Base-by-base conservation (phyloP, 2,329 filamentous ascomycete genomes). In the Chalaropsis ovoidea region DNA sequence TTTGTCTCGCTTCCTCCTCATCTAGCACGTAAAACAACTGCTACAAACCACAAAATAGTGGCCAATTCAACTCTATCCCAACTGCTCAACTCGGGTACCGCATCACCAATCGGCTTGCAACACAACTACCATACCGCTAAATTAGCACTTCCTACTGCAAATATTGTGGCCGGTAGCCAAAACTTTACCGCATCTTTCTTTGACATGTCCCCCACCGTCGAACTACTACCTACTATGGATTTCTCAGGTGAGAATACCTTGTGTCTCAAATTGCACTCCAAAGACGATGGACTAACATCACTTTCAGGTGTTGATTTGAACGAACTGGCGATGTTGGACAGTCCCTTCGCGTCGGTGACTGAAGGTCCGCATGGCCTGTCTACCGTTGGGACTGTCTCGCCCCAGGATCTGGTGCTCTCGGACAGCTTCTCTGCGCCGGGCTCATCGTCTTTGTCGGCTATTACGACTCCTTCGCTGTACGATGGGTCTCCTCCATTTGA, bases 391-490 rank as follows among this genome's bases (percentile, higher is more conserved):
- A 96, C 91, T 52, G 83, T 96, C 68, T 96, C 91, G 68, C 91
- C 91, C 22, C 86, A 89, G 75, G 90, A 96, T 72, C 80, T 95
- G 69, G 77, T 87, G 70, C 79, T 92, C 71, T 83, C 85, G 70
- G 84, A 89, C 71, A 79, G 82, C 67, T 84, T 85, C 73, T 95
- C 90, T 68, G 85, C 90, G 45, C 91, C 91, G 39, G 89, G 89
- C 72, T 95, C 91, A 1, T 82, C 86, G 60, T 86, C 89, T 42
- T 85, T 94, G 73, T 95, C 91, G 43, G 86, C 90, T 69, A 73
- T 96, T 75, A 95, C 90, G 66, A 94, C 91, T 68, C 91, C 91
- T 56, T 89, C 88, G n/a, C 80, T 85, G 66, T 86, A 85, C 71
- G 82, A 88, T 72, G 88, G 86, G 71, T 95, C 90, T 63, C 90